phyloP scores from a whole-genome alignment of 1,284 basidiomycete species.

The Moniliophthora roreri region DNA sequence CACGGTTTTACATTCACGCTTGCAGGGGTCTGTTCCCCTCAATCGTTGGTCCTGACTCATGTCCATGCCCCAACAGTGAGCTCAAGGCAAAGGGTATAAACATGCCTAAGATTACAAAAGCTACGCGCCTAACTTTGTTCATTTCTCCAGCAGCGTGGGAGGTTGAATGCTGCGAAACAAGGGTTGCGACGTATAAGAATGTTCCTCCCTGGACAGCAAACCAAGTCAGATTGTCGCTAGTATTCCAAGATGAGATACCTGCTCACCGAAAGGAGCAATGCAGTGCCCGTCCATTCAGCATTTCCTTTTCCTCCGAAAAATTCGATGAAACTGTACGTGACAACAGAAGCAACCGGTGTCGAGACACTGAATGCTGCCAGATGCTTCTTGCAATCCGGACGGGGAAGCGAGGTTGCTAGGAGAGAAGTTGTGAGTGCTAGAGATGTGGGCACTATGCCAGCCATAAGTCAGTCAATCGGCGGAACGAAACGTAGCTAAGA shows the following conservation, averaged over 20 bases:
- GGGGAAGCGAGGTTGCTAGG: conserved; percentile 69
- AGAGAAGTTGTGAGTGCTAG: conserved; percentile 82
- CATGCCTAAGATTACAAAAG: conserved; percentile 68
- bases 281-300: conserved; percentile 67
- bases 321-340: conserved; percentile 65
- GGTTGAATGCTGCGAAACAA: conserved; percentile 67
- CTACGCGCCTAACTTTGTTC: conserved; percentile 46
- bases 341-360: conserved; percentile 75
- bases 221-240: conserved; percentile 10
- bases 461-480: background rate
- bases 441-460: conserved; percentile 72
- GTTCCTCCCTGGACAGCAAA: conserved; percentile 74
- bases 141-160: conserved; percentile 51
- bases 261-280: conserved; percentile 78
- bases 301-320: conserved; percentile 47
- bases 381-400: conserved; percentile 69
- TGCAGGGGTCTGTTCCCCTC: too few relatives aligned
- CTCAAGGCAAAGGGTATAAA: conserved; percentile 62
- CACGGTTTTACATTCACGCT: background rate
- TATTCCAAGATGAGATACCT: background rate
- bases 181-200: conserved; percentile 93
- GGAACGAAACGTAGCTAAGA: conserved; percentile 3
- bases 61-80: conserved; percentile 48
- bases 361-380: conserved; percentile 78
- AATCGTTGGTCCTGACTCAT: conserved; percentile 21